Base-by-base conservation (phyloP, 495 filamentous ascomycete genomes). In the Daldinia loculata region DNA sequence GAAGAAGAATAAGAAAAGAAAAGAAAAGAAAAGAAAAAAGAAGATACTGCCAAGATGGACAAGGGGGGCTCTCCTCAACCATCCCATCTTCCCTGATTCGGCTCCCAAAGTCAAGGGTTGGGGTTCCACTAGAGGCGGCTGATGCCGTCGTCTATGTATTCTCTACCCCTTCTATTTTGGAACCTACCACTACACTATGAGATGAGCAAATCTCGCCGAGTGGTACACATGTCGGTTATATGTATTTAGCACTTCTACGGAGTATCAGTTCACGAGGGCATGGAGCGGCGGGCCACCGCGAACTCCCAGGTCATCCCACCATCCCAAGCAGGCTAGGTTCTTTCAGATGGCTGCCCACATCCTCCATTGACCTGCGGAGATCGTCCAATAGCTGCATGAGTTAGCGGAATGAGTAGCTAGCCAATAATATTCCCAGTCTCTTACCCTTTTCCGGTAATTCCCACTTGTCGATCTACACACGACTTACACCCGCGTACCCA, bases 121-220 rank as follows among this genome's bases (percentile, higher is more conserved):
- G 61, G 19, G 66, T 69, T 66, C 56, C 70, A 73, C 70, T 59
- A 69, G 65, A 63, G 56, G 66, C 70, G 70, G 70, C 70, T 67
- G 75, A 67, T 75, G 72, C 72, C 65, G 61, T 70, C 66, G 27
- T 69, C 43, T 51, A 66, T 69, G 38, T 51, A 66, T 66, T 41
- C 39, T 63, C 45, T 55, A 59, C 65, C 57, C 67, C 66, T 69
- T 63, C 66, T 76, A 62, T 72, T 70, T 72, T 67, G 27, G 69
- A 67, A 67, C 29, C 60, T 64, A 50, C 63, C 52, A 63, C 61
- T 29, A n/a, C n/a, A n/a, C n/a, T 60, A 61, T 57, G 69, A 77
- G 65, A 75, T 75, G 63, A 71, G 67, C 67, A 69, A 67, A 75
- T 77, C 69, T 73, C 65, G 72, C 67, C 65, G 69, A 70, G 72